These are phyloP conservation scores for Colletotrichum coccodes DNA, from an alignment of 2,329 filamentous ascomycete genomes.

Conservation along the genomic window DNA sequence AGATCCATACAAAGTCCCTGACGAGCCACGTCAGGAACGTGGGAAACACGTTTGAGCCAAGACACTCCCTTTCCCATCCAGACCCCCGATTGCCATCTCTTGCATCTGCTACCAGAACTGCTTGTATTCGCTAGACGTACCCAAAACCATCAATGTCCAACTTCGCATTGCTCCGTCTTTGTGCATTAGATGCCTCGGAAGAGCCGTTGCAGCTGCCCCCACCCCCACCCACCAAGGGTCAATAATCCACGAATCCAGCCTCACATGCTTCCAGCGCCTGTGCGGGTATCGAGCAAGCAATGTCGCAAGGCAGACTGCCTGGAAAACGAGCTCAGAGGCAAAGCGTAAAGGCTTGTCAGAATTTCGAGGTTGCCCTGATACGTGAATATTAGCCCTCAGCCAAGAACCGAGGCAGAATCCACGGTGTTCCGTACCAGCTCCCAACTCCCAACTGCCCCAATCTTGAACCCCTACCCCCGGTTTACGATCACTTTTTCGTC, in stretches of 20 bases:
- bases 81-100: not conserved
- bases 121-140: not conserved
- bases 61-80: not conserved
- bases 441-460: not conserved
- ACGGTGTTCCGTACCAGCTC: not conserved
- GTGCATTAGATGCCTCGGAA: not conserved
- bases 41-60: not conserved
- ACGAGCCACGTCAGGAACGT: not conserved
- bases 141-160: not conserved
- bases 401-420: not conserved
- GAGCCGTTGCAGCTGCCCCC: not conserved
- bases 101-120: not conserved
- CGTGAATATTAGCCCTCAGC: no score
- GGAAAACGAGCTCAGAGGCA: no score
- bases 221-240: not conserved
- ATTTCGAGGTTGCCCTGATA: no score
- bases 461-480: not conserved
- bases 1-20: not conserved
- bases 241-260: not conserved
- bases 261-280: not conserved
- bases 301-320: no score
- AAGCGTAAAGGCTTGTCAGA: no score
- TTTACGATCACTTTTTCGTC: no score
- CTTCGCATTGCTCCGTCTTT: not conserved
- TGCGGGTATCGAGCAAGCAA: not conserved